Conservation (phyloP, 2,329 filamentous ascomycete genomes). For the Colletotrichum euphorbiae region DNA sequence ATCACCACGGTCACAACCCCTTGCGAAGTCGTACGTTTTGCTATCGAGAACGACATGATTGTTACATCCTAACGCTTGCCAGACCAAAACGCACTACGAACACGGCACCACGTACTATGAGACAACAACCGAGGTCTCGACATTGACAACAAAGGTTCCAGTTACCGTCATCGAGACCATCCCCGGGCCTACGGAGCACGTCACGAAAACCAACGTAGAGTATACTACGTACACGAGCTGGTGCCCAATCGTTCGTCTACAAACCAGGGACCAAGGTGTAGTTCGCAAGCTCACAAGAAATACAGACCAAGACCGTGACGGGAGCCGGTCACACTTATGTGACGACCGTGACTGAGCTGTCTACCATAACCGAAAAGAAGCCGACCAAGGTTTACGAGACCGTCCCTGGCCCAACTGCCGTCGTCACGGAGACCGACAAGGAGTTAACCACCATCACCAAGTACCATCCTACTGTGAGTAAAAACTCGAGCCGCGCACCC, state of each 20-base stretch:
- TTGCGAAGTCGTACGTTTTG: neutral
- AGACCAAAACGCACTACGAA: slow-evolving; percentile 39
- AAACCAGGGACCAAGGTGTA: too few species aligned
- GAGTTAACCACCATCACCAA: slow-evolving; percentile 41
- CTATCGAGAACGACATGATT: too few species aligned
- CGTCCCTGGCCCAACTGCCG: slow-evolving; percentile 50
- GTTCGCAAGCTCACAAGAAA: neutral
- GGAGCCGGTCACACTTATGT: slow-evolving; percentile 48
- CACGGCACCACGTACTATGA: slow-evolving; percentile 42
- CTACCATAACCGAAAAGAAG: slow-evolving; percentile 46
- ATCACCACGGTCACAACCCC: slow-evolving; percentile 26
- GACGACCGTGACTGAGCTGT: slow-evolving; percentile 45
- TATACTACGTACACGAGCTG: slow-evolving; percentile 48
- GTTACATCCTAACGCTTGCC: too few species aligned
- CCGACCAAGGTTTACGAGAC: slow-evolving; percentile 51
- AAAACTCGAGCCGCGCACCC: neutral
- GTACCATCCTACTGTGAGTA: slow-evolving; percentile 13
- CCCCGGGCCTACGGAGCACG: slow-evolving; percentile 46
- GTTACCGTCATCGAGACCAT: slow-evolving; percentile 51
- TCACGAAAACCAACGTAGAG: slow-evolving; percentile 52
- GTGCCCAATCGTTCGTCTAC: slow-evolving; percentile 50
- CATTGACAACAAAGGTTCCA: slow-evolving; percentile 47
- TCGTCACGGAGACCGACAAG: slow-evolving; percentile 47
- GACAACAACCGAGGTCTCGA: slow-evolving; percentile 46
- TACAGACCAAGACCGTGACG: slow-evolving; percentile 50